A percentile compares a stretch with the other conserved stretches of the same genome.
Evolutionary conservation across 2,329 filamentous ascomycete species (phyloP).

Genomic region (Curvularia eragrostidis): DNA sequence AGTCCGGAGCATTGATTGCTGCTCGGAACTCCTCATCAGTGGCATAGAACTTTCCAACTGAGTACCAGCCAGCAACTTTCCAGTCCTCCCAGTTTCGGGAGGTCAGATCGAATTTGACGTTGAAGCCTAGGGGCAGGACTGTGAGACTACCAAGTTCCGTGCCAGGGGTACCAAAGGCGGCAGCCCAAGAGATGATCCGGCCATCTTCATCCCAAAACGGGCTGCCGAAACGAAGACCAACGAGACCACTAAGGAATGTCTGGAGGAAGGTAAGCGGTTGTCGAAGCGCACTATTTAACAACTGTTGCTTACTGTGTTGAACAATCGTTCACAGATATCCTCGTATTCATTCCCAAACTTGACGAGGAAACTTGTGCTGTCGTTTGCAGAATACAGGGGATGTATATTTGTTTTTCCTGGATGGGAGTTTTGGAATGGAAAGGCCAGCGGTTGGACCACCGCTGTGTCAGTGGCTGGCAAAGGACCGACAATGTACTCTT

Average conservation of each 20-base stretch:
- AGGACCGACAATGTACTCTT: conserved; percentile 59
- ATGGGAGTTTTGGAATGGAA: conserved; percentile 29
- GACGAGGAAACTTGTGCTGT: conserved; percentile 14
- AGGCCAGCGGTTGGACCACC: conserved; percentile 32
- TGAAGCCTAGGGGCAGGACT: conserved; percentile 56
- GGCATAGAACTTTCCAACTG: conserved; percentile 61
- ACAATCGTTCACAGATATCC: conserved; percentile 32
- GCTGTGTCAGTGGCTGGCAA: conserved; percentile 54
- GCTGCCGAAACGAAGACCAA: conserved; percentile 39
- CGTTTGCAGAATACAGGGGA: conserved; percentile 15
- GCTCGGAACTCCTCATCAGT: conserved; percentile 57
- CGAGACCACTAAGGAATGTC: conserved; percentile 24
- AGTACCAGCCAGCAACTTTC: conserved; percentile 61
- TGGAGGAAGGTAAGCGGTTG: conserved; percentile 4
- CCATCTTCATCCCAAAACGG: conserved; percentile 42
- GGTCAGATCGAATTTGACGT: conserved; percentile 55
- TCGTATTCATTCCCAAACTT: conserved; percentile 23
- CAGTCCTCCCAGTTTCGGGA: conserved; percentile 60
- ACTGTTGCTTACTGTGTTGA: conserved; percentile 28
- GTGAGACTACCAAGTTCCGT: conserved; percentile 54
- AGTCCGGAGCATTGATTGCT: conserved; percentile 53
- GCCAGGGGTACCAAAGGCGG: conserved; percentile 52
- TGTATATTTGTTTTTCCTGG: conserved; percentile 22
- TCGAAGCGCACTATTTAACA: background rate
- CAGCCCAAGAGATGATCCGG: conserved; percentile 57